These are phyloP conservation scores for Lanzia echinophila DNA, from an alignment of 2,329 filamentous ascomycete species.

Conservation along the genomic window DNA sequence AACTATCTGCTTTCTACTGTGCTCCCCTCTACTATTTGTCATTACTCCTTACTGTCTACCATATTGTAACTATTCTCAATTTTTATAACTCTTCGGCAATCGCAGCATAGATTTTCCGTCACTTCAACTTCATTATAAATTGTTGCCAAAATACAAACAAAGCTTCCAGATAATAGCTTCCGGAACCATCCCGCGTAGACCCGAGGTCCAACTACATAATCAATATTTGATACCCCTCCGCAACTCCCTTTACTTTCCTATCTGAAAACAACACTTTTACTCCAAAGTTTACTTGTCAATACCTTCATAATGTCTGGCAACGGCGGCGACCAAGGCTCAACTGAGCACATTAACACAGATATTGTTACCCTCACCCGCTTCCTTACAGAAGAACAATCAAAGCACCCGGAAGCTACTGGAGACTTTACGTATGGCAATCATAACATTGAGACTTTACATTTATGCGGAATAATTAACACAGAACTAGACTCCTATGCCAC, in stretches of 20 bases:
- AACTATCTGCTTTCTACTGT: neutral
- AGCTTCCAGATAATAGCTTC: conserved; percentile 6
- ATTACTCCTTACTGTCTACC: neutral
- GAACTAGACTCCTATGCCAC: conserved; percentile 78
- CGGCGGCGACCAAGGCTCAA: conserved; percentile 31
- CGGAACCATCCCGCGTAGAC: conserved; percentile 20
- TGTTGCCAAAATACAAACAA: neutral
- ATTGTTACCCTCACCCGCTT: conserved; percentile 94
- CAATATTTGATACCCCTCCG: neutral
- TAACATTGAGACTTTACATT: neutral
- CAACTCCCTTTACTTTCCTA: neutral
- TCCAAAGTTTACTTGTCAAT: conserved; percentile 2
- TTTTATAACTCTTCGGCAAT: neutral
- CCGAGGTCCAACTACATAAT: conserved; percentile 22
- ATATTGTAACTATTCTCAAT: neutral
- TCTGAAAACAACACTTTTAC: neutral
- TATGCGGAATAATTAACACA: conserved; percentile 11
- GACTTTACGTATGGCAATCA: conserved; percentile 80
- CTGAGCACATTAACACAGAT: conserved; percentile 87
- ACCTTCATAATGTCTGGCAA: conserved; percentile 19
- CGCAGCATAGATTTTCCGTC: neutral
- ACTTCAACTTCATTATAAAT: neutral
- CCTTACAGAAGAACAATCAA: conserved; percentile 90
- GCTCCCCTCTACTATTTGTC: neutral
- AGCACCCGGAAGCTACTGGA: conserved; percentile 90